Evolutionary conservation across 2,329 filamentous ascomycete species (phyloP), one percentile per base, ranked within the genome.

Genomic region (Aspergillus fumigatiaffinis): DNA sequence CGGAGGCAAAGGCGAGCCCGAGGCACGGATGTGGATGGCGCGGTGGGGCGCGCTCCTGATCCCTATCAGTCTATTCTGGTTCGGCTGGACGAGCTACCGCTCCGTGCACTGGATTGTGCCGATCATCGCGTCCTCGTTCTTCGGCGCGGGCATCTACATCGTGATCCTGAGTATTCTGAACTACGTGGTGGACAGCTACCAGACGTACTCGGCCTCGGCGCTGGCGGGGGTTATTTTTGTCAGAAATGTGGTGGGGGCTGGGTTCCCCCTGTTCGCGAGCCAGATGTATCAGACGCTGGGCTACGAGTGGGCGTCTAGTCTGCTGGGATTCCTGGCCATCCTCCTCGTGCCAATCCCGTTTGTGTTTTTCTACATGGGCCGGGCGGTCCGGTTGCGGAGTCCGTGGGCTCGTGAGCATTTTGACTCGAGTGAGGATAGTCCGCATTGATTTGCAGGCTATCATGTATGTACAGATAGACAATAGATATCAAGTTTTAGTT

Each of bases 141-240:
- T 91, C 54, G 88, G 87, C 12, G 85, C 90, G 41, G 87, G 87
- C 54, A 90, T 90, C 65, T 88, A 87, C 57, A 77, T 83, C 32
- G 88, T 89, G 53, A 89, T 90, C 73, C 87, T 89, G 81, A 85
- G 86, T 14, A 88, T 53, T 5, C 87, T 90, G 61, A 87, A 91
- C 71, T 90, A 91, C 73, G 88, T 90, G 79, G 83, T 90, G 44
- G 86, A 85, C 60, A 86, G 86, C 5, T 90, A 90, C 65, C 88
- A 87, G 0, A 84, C 84, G 0, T 90, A 89, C 69, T 84, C 87
- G 0, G 87, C 88, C 1, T 89, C 86, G 0, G 88, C 88, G 0
- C 88, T 88, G 0, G 88, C 88, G 25, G 88, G 87, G n/a, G 90
- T 90, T 58, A 88, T 87, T n/a, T 87, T 87, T 74, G 81, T 86